Base-by-base conservation (phyloP, 179 eudicot genomes). In the Patellifolia procumbens region DNA sequence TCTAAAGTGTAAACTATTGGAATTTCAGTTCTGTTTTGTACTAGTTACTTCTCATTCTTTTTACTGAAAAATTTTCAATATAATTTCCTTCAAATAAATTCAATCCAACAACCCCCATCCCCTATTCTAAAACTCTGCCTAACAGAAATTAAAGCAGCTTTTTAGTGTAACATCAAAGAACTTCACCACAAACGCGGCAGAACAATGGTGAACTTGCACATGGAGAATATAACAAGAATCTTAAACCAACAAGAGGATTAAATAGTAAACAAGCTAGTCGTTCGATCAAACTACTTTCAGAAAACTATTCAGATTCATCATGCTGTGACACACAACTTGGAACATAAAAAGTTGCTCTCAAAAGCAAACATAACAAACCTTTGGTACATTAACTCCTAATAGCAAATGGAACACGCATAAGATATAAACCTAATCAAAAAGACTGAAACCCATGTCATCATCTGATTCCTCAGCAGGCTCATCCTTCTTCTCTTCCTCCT, bases 381-480 rank as follows among this genome's bases (percentile, higher is more conserved):
- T 76, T 12, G 19, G 26, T 11, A 28, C 63, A 53, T 10, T 5
- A 68, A 68, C 29, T 55, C 72, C 73, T 52, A 80, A 52, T 26
- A 22, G 46, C 31, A 64, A 51, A 72, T 24, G 49, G 60, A 26
- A 48, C 56, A 7, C 67, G 70, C 48, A 46, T 26, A 46, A 37
- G 32, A 61, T 3, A 26, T 1, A 37, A 75, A 60, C 81, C 79
- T 86, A 86, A 32, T 84, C 83, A 46, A 91, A 91, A 37, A 87
- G 78, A 74, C 79, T 49, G 60, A 77, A 53, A 55, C 83, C 79
- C 69, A 83, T 7, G 45, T 80, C 83, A 1, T 77, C 86, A 74
- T 83, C 86, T 1, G 83, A 80, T 32, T 80, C 86, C 1, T 80
- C 83, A 9, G 55, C 81, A 11, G 81, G 79, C 77, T 83, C 86